A percentile compares a stretch with the other conserved stretches of the same genome.
Conservation (phyloP, 768 basidiomycete genomes). For the Amanita rimosa region DNA sequence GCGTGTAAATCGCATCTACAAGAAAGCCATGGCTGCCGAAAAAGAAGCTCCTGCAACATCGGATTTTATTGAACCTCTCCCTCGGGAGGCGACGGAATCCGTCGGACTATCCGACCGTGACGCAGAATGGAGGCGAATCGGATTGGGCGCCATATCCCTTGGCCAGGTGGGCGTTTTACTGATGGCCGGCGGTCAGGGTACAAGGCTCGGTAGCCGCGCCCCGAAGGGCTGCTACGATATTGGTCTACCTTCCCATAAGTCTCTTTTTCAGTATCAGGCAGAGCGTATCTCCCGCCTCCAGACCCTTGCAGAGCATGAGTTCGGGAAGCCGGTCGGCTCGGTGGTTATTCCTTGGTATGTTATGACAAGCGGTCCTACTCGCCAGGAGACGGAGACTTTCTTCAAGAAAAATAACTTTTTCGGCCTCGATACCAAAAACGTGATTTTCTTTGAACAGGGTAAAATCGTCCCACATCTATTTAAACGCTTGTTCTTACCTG, state of each 20-base stretch:
- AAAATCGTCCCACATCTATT: slow-evolving; percentile 8
- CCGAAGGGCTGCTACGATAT: slow-evolving; percentile 99
- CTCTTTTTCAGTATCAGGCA: slow-evolving; percentile 96
- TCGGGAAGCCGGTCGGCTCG: slow-evolving; percentile 38
- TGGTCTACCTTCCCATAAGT: slow-evolving; percentile 84
- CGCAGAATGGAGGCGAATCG: slow-evolving; percentile 63
- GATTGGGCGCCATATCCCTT: slow-evolving; percentile 69
- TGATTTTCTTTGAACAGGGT: slow-evolving; percentile 98
- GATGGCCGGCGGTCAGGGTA: slow-evolving; percentile 98
- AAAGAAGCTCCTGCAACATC: slow-evolving; percentile 26
- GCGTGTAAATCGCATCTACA: slow-evolving; percentile 85
- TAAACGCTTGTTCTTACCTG: slow-evolving; percentile 4
- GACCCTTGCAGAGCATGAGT: slow-evolving; percentile 52
- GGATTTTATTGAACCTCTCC: slow-evolving; percentile 71
- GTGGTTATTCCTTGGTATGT: slow-evolving; percentile 93
- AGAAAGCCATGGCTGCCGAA: slow-evolving; percentile 63
- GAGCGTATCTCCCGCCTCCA: slow-evolving; percentile 86
- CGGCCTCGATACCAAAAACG: slow-evolving; percentile 67
- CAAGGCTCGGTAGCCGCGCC: slow-evolving; percentile 79
- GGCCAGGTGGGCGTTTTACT: slow-evolving; percentile 91
- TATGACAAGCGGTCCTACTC: slow-evolving; percentile 97
- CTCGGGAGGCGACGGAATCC: slow-evolving; percentile 62
- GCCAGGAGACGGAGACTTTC: slow-evolving; percentile 75
- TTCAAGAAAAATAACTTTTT: slow-evolving; percentile 73
- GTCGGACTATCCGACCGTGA: slow-evolving; percentile 45